These are phyloP conservation scores for Jamesozyma rosinii DNA, from an alignment of 805 yeast genomes.

Conservation along the genomic window DNA sequence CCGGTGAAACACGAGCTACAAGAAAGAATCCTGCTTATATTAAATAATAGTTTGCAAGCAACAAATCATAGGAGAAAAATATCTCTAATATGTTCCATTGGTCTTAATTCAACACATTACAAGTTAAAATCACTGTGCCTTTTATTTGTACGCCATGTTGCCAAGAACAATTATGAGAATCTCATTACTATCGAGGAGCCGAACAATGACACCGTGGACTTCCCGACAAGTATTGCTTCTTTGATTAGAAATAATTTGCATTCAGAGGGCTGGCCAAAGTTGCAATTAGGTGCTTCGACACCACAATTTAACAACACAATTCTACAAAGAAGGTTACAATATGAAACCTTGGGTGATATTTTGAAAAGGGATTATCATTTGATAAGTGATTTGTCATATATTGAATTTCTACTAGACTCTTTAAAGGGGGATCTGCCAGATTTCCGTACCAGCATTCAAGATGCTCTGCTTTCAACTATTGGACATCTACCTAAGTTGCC, in stretches of 20 bases:
- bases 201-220: slow-evolving; percentile 9
- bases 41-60: slow-evolving; percentile 46
- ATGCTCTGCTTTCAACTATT: slow-evolving; percentile 53
- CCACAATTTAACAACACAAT: slow-evolving; percentile 34
- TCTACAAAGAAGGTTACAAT: slow-evolving; percentile 52
- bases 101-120: slow-evolving; percentile 45
- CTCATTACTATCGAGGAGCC: slow-evolving; percentile 8
- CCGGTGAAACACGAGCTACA: slow-evolving; percentile 49
- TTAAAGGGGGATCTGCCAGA: slow-evolving; percentile 55
- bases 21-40: slow-evolving; percentile 43
- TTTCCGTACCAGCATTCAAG: slow-evolving; percentile 59
- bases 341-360: slow-evolving; percentile 70
- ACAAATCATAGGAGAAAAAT: slow-evolving; percentile 34
- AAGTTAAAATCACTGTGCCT: slow-evolving; percentile 50
- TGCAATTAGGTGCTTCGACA: slow-evolving; percentile 28
- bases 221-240: slow-evolving; percentile 36
- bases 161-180: slow-evolving; percentile 26
- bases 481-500: slow-evolving; percentile 39
- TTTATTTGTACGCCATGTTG: slow-evolving; percentile 56
- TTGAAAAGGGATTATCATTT: slow-evolving; percentile 40
- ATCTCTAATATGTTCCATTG: slow-evolving; percentile 45
- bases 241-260: slow-evolving; percentile 45
- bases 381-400: slow-evolving; percentile 38
- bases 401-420: slow-evolving; percentile 64
- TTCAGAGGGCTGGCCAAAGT: slow-evolving; percentile 53